These are phyloP conservation scores for Kurtzmaniella cleridarum DNA, from an alignment of 805 yeast genomes.

Conservation along the genomic window DNA sequence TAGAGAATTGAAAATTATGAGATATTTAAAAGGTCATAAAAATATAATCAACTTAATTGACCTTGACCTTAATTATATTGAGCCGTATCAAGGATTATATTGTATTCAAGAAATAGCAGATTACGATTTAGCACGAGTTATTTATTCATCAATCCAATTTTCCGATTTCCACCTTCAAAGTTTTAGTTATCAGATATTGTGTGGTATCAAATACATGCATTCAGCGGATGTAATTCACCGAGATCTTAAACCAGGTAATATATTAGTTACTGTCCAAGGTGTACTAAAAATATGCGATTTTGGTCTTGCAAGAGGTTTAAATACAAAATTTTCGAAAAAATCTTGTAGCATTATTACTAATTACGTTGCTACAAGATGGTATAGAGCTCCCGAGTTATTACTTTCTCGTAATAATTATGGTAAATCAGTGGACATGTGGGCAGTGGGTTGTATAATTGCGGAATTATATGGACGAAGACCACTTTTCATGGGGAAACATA, in stretches of 20 bases:
- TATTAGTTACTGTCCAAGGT: constrained; percentile 71
- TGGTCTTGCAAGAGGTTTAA: constrained; percentile 82
- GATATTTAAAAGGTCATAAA: constrained; percentile 78
- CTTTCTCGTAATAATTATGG: constrained; percentile 55
- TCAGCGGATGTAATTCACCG: constrained; percentile 90
- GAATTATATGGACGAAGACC: constrained; percentile 82
- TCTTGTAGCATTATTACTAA: constrained; percentile 53
- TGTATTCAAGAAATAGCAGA: constrained; percentile 85
- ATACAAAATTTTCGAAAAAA: constrained; percentile 23
- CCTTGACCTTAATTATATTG: constrained; percentile 58
- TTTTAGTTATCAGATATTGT: constrained; percentile 73
- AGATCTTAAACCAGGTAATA: constrained; percentile 89
- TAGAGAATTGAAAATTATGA: constrained; percentile 77
- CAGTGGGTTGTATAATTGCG: constrained; percentile 84
- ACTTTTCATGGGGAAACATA: constrained; percentile 70
- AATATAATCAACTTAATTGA: constrained; percentile 74
- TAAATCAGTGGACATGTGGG: constrained; percentile 84
- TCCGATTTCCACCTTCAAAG: constrained; percentile 79
- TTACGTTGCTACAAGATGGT: constrained; percentile 94
- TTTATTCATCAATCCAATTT: constrained; percentile 69
- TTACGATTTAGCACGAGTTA: constrained; percentile 75
- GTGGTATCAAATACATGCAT: constrained; percentile 86
- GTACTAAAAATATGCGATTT: constrained; percentile 84
- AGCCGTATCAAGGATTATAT: constrained; percentile 81
- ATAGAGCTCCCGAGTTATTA: constrained; percentile 88